Evolutionary conservation across 495 filamentous ascomycete genomes (phyloP).

Genomic region (Lepraria neglecta): DNA sequence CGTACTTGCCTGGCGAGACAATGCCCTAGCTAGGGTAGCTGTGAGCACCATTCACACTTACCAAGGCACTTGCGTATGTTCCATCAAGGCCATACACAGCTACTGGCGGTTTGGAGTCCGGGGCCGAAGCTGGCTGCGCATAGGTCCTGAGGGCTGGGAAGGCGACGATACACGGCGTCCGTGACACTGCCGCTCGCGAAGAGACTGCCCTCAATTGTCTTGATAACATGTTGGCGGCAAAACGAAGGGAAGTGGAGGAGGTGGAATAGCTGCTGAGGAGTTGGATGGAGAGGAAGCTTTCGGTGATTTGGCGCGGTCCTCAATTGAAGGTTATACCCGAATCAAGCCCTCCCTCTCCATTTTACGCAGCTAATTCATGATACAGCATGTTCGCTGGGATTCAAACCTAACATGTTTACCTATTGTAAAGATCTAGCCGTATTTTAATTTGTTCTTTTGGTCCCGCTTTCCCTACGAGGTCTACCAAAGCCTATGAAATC

Average conservation of each 20-base stretch:
- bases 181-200: slow-evolving; percentile 7
- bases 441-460: no score
- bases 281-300: neutral
- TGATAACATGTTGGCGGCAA: slow-evolving; percentile 23
- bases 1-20: neutral
- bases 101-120: slow-evolving; percentile 74
- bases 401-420: no score
- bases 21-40: neutral
- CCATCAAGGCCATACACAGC: slow-evolving; percentile 92
- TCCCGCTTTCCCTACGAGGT: no score
- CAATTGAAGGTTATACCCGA: slow-evolving; percentile 7
- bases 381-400: no score
- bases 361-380: no score
- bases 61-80: slow-evolving; percentile 96
- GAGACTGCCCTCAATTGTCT: slow-evolving; percentile 17
- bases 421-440: no score
- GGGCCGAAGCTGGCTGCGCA: slow-evolving; percentile 57
- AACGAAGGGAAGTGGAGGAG: neutral
- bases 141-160: slow-evolving; percentile 57
- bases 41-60: slow-evolving; percentile 44
- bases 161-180: slow-evolving; percentile 41
- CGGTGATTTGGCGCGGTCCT: slow-evolving; percentile 2
- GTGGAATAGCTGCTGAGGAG: neutral
- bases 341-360: no score
- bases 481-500: neutral